These are phyloP conservation scores for Linum usitatissimum DNA, from an alignment of 345 rosid species.

Conservation along the genomic window DNA sequence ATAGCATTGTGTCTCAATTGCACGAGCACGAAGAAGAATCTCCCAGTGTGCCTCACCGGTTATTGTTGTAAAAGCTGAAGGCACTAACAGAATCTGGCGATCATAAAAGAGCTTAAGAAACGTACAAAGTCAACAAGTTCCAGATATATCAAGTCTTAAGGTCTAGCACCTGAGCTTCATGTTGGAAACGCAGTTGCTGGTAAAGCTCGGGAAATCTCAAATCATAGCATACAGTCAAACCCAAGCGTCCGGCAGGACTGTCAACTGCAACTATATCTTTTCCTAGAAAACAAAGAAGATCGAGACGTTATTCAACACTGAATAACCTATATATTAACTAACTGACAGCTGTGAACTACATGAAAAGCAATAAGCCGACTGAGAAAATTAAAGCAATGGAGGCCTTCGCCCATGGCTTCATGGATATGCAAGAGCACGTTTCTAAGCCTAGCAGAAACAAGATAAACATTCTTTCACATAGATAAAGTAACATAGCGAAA, in stretches of 20 bases:
- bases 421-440: not conserved
- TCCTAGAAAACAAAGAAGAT: slow-evolving; percentile 29
- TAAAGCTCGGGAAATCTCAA: slow-evolving; percentile 86
- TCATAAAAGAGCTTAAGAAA: slow-evolving; percentile 1
- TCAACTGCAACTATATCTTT: slow-evolving; percentile 58
- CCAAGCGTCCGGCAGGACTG: slow-evolving; percentile 77
- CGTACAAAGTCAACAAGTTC: not conserved
- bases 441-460: not conserved
- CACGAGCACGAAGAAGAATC: slow-evolving; percentile 81
- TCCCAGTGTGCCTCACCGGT: slow-evolving; percentile 98
- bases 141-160: not conserved
- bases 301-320: not conserved
- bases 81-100: slow-evolving; percentile 65
- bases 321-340: not conserved
- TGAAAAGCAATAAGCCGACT: not conserved
- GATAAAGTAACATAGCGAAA: not conserved
- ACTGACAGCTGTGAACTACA: not conserved
- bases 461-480: not conserved
- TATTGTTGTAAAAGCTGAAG: slow-evolving; percentile 76
- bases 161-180: slow-evolving; percentile 56
- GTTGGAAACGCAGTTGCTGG: slow-evolving; percentile 74
- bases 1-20: slow-evolving; percentile 93
- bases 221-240: slow-evolving; percentile 83
- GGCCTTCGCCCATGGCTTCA: not conserved
- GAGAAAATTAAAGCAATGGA: not conserved